Evolutionary conservation across 495 filamentous ascomycete genomes (phyloP).

Genomic region (Pseudoneurospora amorphoporcata): DNA sequence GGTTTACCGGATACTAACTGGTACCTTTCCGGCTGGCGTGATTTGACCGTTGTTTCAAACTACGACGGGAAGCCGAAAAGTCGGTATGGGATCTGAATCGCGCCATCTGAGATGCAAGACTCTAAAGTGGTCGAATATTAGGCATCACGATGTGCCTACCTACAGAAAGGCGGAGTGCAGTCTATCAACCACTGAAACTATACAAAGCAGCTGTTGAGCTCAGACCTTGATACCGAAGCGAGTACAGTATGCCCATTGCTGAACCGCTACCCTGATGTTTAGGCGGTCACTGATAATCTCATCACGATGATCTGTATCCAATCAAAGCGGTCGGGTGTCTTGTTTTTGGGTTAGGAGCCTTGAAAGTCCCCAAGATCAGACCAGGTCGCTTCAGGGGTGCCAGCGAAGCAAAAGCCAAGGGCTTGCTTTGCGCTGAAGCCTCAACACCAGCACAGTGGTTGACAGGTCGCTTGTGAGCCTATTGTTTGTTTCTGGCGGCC

Average conservation of each 20-base stretch:
- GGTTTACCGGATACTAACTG: background rate
- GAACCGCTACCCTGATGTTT: background rate
- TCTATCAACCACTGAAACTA: background rate
- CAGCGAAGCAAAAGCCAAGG: background rate
- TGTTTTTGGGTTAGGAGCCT: background rate
- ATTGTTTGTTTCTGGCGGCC: background rate
- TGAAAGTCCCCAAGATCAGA: background rate
- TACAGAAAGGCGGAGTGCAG: background rate
- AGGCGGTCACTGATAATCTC: background rate
- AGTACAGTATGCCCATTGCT: background rate
- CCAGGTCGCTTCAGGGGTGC: background rate
- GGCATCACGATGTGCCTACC: background rate
- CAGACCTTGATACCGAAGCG: background rate
- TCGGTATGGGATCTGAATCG: background rate
- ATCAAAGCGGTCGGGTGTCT: background rate
- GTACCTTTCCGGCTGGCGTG: background rate
- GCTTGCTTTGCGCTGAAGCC: background rate
- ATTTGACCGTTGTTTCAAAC: background rate
- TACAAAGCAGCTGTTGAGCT: background rate
- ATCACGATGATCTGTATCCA: background rate
- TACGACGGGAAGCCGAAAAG: background rate
- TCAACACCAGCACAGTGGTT: background rate
- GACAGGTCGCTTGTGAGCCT: background rate
- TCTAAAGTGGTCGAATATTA: background rate
- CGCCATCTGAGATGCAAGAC: background rate